Conservation (phyloP, 139 green algal species). For the Micromonas commoda region DNA sequence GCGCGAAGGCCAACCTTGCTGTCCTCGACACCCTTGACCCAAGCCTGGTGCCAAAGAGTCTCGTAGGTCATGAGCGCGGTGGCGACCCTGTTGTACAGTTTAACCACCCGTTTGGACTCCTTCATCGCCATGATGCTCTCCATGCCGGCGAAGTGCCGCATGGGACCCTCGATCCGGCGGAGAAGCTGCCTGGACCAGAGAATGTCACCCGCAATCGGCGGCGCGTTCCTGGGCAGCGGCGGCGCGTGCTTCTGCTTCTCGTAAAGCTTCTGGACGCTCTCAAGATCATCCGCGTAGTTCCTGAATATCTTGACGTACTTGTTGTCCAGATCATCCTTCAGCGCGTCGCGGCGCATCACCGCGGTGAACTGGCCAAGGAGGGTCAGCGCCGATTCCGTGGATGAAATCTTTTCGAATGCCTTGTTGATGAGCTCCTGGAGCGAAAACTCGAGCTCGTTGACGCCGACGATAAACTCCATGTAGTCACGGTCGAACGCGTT, state of each 20-base stretch:
- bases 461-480: conserved; percentile 60
- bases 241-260: conserved; percentile 49
- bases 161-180: conserved; percentile 67
- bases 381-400: conserved; percentile 74
- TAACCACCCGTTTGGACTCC: conserved; percentile 53
- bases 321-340: conserved; percentile 77
- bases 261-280: conserved; percentile 55
- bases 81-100: conserved; percentile 79
- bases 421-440: conserved; percentile 78
- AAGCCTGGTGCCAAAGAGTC: conserved; percentile 70
- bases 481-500: conserved; percentile 83
- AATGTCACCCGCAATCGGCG: conserved; percentile 74
- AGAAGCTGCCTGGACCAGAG: conserved; percentile 77
- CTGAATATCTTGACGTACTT: conserved; percentile 82
- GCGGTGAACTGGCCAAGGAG: conserved; percentile 80
- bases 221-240: conserved; percentile 70
- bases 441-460: conserved; percentile 45
- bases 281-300: conserved; percentile 76
- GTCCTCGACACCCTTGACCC: conserved; percentile 47
- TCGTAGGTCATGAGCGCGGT: conserved; percentile 88
- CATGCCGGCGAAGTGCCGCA: conserved; percentile 58
- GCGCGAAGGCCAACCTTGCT: conserved; percentile 66
- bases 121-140: conserved; percentile 62
- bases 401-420: conserved; percentile 81
- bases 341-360: conserved; percentile 70